phyloP scores from a whole-genome alignment of 768 basidiomycete species.

The Mycena galopus region DNA sequence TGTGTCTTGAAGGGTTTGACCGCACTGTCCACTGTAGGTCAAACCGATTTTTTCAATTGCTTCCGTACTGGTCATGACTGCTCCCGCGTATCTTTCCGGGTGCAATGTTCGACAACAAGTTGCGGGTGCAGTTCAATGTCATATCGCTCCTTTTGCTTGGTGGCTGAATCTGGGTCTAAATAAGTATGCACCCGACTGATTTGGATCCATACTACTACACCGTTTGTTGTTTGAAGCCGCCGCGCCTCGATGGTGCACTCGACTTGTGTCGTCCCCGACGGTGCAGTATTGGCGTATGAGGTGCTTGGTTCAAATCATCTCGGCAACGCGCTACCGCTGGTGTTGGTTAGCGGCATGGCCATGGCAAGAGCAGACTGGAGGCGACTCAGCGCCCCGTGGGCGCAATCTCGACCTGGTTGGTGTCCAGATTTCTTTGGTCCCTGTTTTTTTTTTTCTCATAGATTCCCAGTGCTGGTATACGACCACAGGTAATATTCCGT shows the following conservation, averaged over 20 bases:
- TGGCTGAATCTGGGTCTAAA: neutral
- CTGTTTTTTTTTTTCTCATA: neutral
- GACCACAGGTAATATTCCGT: constrained; percentile 37
- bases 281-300: constrained; percentile 43
- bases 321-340: constrained; percentile 35
- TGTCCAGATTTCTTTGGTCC: neutral
- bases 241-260: constrained; percentile 20
- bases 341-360: constrained; percentile 42
- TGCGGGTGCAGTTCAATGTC: neutral
- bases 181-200: neutral
- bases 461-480: constrained; percentile 41
- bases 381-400: constrained; percentile 36
- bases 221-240: neutral
- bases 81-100: neutral
- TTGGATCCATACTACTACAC: neutral
- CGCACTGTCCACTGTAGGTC: no score
- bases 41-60: no score
- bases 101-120: neutral
- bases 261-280: constrained; percentile 39
- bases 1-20: no score
- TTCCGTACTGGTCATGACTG: no score
- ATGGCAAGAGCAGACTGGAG: constrained; percentile 39
- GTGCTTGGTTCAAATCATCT: constrained; percentile 38
- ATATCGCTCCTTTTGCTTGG: neutral
- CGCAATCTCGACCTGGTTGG: constrained; percentile 39